Evolutionary conservation across 2,329 filamentous ascomycete species (phyloP).

Genomic region (Trichoderma guizhouense): DNA sequence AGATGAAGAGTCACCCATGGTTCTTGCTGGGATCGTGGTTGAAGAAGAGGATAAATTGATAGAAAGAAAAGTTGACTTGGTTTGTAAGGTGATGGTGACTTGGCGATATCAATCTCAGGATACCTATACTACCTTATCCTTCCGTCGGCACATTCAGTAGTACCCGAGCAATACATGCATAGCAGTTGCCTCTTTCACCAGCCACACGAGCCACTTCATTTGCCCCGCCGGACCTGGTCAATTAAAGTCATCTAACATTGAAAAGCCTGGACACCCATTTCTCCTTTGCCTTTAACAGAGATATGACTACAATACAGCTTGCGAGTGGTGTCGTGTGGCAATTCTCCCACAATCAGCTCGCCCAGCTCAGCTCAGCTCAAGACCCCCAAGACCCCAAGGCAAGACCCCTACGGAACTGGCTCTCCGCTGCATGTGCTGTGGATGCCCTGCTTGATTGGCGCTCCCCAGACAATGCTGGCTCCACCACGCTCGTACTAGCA

Average conservation of each 20-base stretch:
- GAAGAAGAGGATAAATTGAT: neutral
- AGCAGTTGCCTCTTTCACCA: neutral
- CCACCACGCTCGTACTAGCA: neutral
- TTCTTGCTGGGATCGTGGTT: neutral
- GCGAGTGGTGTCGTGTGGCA: neutral
- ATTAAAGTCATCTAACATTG: neutral
- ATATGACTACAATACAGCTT: neutral
- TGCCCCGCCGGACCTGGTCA: neutral
- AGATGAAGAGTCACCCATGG: neutral
- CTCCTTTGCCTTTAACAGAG: neutral
- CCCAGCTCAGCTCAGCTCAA: neutral
- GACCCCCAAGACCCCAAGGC: neutral
- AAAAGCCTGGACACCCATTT: neutral
- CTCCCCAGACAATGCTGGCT: conserved; percentile 2
- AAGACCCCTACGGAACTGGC: neutral
- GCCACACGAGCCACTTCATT: neutral
- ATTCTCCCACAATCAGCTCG: neutral
- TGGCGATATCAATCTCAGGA: neutral
- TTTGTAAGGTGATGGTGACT: neutral
- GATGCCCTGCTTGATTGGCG: conserved; percentile 21
- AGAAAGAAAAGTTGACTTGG: neutral
- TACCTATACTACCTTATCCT: neutral
- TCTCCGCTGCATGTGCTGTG: conserved; percentile 18
- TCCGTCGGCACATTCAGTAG: neutral
- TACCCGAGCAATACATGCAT: neutral